These are phyloP conservation scores for Blastobotrys mokoenaii DNA, from an alignment of 805 yeast genomes.

Conservation along the genomic window DNA sequence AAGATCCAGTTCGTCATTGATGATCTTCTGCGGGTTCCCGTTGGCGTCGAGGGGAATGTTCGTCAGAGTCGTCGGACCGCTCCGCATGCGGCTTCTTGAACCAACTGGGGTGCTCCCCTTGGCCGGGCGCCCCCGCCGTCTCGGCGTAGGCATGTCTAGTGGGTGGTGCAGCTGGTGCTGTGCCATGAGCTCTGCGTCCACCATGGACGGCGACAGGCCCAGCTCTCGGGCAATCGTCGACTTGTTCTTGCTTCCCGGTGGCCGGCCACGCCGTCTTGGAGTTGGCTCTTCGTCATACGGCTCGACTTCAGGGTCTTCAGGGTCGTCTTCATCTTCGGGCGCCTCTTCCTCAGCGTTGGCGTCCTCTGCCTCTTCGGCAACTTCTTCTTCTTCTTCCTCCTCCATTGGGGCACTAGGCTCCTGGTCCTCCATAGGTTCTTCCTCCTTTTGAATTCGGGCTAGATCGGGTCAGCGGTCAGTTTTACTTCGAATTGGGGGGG, in stretches of 20 bases:
- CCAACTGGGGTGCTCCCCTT: slow-evolving; percentile 5
- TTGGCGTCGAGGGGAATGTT: slow-evolving; percentile 49
- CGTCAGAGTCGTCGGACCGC: slow-evolving; percentile 9
- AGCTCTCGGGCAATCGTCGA: slow-evolving; percentile 8
- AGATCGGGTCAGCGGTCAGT: background rate
- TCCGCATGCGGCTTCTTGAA: slow-evolving; percentile 6
- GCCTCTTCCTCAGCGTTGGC: slow-evolving; percentile 5
- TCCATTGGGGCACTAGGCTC: background rate
- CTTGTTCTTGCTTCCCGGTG: slow-evolving; percentile 27
- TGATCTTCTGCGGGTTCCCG: slow-evolving; percentile 56
- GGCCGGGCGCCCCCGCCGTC: slow-evolving; percentile 2
- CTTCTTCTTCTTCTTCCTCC: background rate
- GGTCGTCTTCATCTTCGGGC: slow-evolving; percentile 19
- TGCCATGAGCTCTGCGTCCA: background rate
- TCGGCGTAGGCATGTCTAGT: slow-evolving; percentile 4
- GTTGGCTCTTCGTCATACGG: slow-evolving; percentile 16
- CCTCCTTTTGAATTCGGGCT: background rate
- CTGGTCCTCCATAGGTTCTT: background rate
- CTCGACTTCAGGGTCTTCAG: slow-evolving; percentile 15
- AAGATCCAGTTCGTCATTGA: slow-evolving; percentile 69
- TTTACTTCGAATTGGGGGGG: background rate
- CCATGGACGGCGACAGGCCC: slow-evolving; percentile 10
- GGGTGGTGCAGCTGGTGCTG: slow-evolving; percentile 4
- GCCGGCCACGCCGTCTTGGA: slow-evolving; percentile 21
- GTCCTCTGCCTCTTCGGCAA: background rate